phyloP scores from a whole-genome alignment of 768 basidiomycete genomes.

The Chiua virens region DNA sequence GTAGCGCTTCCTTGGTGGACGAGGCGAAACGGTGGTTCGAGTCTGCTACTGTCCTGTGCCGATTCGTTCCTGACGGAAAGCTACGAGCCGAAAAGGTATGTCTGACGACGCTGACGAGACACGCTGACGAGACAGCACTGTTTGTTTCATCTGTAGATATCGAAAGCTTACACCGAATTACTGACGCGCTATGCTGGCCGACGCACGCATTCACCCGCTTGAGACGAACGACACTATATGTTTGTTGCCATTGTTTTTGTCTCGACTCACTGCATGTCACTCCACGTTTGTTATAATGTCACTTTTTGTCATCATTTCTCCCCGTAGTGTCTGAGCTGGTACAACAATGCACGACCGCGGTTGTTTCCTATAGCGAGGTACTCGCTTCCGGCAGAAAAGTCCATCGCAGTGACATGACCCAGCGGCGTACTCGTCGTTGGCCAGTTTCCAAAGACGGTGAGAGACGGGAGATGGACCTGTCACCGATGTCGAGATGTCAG shows the following conservation, averaged over 20 bases:
- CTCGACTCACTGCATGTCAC: slow-evolving; percentile 5
- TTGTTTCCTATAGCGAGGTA: slow-evolving; percentile 90
- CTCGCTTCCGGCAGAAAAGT: slow-evolving; percentile 84
- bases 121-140: slow-evolving; percentile 8
- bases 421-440: slow-evolving; percentile 93
- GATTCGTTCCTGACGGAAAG: slow-evolving; percentile 70
- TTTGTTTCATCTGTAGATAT: slow-evolving; percentile 52
- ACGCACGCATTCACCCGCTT: slow-evolving; percentile 8
- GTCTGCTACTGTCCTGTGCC: slow-evolving; percentile 70
- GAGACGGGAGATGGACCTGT: slow-evolving; percentile 85
- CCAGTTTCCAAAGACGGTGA: slow-evolving; percentile 93
- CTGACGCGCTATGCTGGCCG: slow-evolving; percentile 51
- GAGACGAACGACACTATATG: neutral
- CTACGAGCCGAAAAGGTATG: slow-evolving; percentile 68
- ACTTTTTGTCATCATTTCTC: slow-evolving; percentile 20
- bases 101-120: slow-evolving; percentile 4
- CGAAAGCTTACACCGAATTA: slow-evolving; percentile 66
- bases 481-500: slow-evolving; percentile 8
- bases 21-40: slow-evolving; percentile 91
- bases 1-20: slow-evolving; percentile 67
- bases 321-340: slow-evolving; percentile 76
- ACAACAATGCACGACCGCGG: slow-evolving; percentile 82
- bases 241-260: neutral
- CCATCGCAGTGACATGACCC: slow-evolving; percentile 80
- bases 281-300: slow-evolving; percentile 8